phyloP scores from a whole-genome alignment of 306 rosid species.

The Quercus wislizeni region DNA sequence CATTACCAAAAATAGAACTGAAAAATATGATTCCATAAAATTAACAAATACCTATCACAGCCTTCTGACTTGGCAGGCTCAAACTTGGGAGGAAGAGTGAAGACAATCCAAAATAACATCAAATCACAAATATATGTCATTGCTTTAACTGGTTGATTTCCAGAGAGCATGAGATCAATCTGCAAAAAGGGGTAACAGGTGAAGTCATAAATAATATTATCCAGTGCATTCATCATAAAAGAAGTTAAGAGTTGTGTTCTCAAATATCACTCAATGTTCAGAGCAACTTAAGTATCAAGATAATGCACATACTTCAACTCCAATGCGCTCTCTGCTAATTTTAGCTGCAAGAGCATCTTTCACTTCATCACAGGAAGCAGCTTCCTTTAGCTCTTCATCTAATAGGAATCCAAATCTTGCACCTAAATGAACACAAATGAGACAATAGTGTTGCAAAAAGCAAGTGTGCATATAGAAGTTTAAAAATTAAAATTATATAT shows the following conservation, averaged over 20 bases:
- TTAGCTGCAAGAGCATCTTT: constrained; percentile 76
- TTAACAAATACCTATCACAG: constrained; percentile 61
- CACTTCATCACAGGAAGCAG: constrained; percentile 83
- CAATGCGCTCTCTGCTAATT: constrained; percentile 92
- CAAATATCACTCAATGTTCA: background rate
- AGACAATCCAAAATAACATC: constrained; percentile 70
- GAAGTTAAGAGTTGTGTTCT: constrained; percentile 13
- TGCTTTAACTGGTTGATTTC: constrained; percentile 80
- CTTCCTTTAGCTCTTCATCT: constrained; percentile 77
- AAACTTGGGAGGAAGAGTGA: constrained; percentile 58
- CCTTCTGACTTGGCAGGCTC: constrained; percentile 61
- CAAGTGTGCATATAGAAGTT: background rate
- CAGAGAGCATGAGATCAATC: constrained; percentile 88
- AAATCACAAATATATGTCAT: constrained; percentile 63
- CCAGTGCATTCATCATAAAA: background rate
- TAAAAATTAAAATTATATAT: background rate
- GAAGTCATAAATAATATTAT: background rate
- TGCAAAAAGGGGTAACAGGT: constrained; percentile 24
- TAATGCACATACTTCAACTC: constrained; percentile 60
- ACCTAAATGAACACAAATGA: constrained; percentile 44
- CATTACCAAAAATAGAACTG: background rate
- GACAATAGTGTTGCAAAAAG: constrained; percentile 16
- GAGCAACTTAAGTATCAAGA: constrained; percentile 18
- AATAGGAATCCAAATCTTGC: constrained; percentile 76
- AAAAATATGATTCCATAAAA: background rate